Evolutionary conservation across 2,329 filamentous ascomycete species (phyloP).

Genomic region (Microdochium paspali): DNA sequence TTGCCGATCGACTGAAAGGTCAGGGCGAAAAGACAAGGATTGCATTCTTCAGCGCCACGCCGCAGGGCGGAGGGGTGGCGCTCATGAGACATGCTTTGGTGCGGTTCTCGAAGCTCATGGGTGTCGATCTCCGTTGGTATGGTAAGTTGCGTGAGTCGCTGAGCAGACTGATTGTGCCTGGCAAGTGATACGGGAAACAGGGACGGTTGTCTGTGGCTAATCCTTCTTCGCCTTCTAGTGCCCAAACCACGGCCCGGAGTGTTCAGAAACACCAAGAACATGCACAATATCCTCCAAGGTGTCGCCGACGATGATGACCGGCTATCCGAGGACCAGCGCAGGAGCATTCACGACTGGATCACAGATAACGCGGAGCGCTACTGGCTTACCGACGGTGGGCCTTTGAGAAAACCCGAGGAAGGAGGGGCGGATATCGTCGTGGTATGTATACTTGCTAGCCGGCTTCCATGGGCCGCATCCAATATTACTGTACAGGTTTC

Average conservation of each 20-base stretch:
- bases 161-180: constrained; percentile 3
- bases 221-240: no score
- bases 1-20: constrained; percentile 50
- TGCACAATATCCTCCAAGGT: constrained; percentile 82
- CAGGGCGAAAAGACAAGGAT: constrained; percentile 59
- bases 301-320: constrained; percentile 57
- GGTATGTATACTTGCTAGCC: constrained; percentile 23
- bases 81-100: constrained; percentile 74
- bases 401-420: constrained; percentile 51
- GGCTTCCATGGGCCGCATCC: background rate
- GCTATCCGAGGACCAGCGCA: constrained; percentile 53
- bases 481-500: no score
- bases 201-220: no score
- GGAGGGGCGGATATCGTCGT: constrained; percentile 71
- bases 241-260: constrained; percentile 72
- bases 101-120: constrained; percentile 57
- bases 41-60: constrained; percentile 72
- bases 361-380: constrained; percentile 63
- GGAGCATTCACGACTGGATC: constrained; percentile 62
- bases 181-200: no score
- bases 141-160: constrained; percentile 26
- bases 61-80: constrained; percentile 74
- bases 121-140: constrained; percentile 66
- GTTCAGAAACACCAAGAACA: constrained; percentile 77
- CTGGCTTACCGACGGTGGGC: constrained; percentile 61